Percentiles rank a stretch among this genome's conserved stretches.
phyloP scores from a whole-genome alignment of 192 early-diverging fungal genomes.

The Linnemannia zychae region DNA sequence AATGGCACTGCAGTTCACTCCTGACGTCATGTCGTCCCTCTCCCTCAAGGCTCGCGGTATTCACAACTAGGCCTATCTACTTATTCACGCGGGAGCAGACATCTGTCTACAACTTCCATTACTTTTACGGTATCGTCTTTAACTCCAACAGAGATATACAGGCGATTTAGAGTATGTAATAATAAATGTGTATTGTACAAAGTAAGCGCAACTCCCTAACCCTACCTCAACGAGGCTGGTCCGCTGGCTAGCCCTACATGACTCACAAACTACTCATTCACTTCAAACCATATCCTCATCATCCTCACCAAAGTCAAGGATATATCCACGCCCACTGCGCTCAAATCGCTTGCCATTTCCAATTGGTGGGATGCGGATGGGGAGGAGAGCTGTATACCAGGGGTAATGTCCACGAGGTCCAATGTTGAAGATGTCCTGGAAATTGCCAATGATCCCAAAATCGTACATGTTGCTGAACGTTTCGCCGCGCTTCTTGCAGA shows the following conservation, averaged over 20 bases:
- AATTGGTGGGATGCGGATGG: constrained; percentile 64
- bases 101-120: no score
- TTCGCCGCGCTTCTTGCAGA: constrained; percentile 65
- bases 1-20: background rate
- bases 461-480: constrained; percentile 58
- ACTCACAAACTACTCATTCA: background rate
- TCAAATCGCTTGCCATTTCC: constrained; percentile 61
- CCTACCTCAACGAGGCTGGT: background rate
- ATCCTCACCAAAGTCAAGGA: constrained; percentile 52
- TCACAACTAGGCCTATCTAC: background rate
- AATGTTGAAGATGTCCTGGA: constrained; percentile 67
- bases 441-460: constrained; percentile 60
- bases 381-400: constrained; percentile 65
- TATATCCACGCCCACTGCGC: constrained; percentile 53
- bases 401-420: constrained; percentile 56
- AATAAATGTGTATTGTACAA: constrained; percentile 9
- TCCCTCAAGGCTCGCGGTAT: background rate
- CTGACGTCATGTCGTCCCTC: background rate
- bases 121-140: no score
- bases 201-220: background rate
- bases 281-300: constrained; percentile 54
- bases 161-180: background rate
- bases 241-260: background rate
- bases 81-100: no score
- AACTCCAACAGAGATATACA: no score